Evolutionary conservation across 2,329 filamentous ascomycete genomes (phyloP).

Genomic region (Alternaria triticina): DNA sequence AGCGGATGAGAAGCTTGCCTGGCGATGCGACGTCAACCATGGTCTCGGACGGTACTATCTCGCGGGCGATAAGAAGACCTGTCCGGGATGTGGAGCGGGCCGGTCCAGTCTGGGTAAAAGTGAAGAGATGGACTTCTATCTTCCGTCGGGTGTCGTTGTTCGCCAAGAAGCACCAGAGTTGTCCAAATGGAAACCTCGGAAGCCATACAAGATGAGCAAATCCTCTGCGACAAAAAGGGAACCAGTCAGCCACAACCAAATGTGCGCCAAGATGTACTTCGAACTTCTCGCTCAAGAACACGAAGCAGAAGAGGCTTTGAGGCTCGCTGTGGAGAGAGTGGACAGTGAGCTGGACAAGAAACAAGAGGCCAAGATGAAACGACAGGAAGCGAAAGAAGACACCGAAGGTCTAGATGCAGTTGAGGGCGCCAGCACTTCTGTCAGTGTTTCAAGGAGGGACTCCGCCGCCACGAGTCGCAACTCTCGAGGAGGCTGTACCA

Average conservation of each 20-base stretch:
- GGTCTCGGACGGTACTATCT: conserved; percentile 40
- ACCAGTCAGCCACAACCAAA: conserved; percentile 29
- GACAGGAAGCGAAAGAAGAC: neutral
- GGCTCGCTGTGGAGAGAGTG: conserved; percentile 19
- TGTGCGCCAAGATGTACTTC: conserved; percentile 27
- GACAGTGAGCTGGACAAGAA: conserved; percentile 26
- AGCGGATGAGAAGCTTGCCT: conserved; percentile 23
- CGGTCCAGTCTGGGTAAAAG: conserved; percentile 15
- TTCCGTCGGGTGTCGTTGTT: conserved; percentile 22
- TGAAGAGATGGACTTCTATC: conserved; percentile 34
- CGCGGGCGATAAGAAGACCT: conserved; percentile 29
- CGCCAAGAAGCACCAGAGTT: conserved; percentile 24
- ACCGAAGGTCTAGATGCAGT: too few species aligned
- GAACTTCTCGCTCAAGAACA: conserved; percentile 16
- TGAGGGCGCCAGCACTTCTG: neutral
- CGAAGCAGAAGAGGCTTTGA: conserved; percentile 18
- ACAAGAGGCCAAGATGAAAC: conserved; percentile 1
- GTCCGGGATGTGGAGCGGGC: conserved; percentile 31
- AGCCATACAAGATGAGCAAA: conserved; percentile 21
- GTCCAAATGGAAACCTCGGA: conserved; percentile 24
- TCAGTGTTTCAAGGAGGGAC: neutral
- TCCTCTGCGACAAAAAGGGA: neutral
- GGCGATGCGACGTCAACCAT: conserved; percentile 38
- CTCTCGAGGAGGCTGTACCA: neutral
- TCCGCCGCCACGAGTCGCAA: neutral